Conservation (phyloP, 148 eudicot genomes). For the Spergularia bocconei region DNA sequence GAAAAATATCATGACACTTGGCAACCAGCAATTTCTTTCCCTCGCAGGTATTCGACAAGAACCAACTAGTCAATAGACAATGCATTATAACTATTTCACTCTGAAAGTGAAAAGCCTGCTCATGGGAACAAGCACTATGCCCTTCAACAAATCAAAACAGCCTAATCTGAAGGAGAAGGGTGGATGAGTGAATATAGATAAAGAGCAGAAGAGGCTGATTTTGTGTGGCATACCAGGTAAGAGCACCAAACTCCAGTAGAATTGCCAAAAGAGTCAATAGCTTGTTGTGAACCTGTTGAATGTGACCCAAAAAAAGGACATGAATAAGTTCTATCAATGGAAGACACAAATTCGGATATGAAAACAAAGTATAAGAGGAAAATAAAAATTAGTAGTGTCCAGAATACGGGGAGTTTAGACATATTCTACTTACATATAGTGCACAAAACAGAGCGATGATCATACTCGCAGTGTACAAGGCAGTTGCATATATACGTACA, state of each 20-base stretch:
- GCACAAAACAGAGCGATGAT: conserved; percentile 88
- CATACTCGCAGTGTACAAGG: conserved; percentile 84
- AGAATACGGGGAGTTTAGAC: neutral
- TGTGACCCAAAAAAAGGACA: conserved; percentile 1
- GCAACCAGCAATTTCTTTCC: neutral
- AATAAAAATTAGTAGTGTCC: neutral
- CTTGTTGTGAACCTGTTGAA: conserved; percentile 78
- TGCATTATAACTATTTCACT: neutral
- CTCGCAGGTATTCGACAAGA: neutral
- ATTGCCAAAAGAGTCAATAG: conserved; percentile 84
- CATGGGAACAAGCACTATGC: neutral
- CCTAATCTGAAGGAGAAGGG: neutral
- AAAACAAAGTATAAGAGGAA: neutral
- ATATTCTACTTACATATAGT: conserved; percentile 63
- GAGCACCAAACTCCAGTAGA: conserved; percentile 75
- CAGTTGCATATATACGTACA: conserved; percentile 93
- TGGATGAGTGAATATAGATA: neutral
- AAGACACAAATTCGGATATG: neutral
- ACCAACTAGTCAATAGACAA: neutral
- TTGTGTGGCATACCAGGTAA: conserved; percentile 58
- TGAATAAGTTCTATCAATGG: neutral
- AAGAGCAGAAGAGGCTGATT: neutral
- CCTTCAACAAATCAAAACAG: neutral
- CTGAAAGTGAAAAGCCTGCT: neutral
- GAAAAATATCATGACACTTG: neutral